Conservation (phyloP, 176 grass and related monocot species). For the Carex scoparia region DNA sequence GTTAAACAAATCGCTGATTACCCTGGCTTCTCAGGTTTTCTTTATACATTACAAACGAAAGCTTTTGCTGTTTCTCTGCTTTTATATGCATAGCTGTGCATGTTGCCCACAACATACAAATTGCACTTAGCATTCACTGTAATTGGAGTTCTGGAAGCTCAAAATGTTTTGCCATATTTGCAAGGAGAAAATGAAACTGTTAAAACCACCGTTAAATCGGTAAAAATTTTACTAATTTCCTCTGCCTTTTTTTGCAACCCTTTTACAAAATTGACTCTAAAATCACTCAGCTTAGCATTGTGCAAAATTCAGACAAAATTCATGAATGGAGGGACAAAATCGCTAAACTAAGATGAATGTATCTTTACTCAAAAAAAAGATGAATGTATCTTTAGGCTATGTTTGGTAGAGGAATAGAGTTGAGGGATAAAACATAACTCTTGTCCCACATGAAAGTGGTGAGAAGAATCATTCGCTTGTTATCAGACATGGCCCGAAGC, state of each 20-base stretch:
- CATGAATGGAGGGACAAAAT: background rate
- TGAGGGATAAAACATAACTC: background rate
- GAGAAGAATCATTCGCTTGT: background rate
- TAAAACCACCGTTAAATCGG: background rate
- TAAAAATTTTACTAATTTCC: background rate
- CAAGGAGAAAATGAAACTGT: background rate
- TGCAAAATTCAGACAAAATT: background rate
- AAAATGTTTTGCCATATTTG: background rate
- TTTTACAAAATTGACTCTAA: background rate
- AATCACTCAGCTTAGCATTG: background rate
- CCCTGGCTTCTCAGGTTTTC: conserved; percentile 63
- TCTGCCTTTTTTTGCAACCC: background rate
- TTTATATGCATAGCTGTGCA: background rate
- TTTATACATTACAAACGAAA: conserved; percentile 2
- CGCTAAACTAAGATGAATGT: background rate
- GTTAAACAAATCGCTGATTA: conserved; percentile 69
- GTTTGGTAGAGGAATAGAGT: background rate
- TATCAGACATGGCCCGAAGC: background rate
- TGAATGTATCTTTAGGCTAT: background rate
- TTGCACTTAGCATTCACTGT: background rate
- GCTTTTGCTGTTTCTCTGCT: background rate
- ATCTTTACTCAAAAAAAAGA: conserved; percentile 2
- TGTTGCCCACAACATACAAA: background rate
- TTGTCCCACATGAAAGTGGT: background rate
- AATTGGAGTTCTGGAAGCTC: background rate